phyloP scores from a whole-genome alignment of 331 rosid genomes.

The Quercus lobata region DNA sequence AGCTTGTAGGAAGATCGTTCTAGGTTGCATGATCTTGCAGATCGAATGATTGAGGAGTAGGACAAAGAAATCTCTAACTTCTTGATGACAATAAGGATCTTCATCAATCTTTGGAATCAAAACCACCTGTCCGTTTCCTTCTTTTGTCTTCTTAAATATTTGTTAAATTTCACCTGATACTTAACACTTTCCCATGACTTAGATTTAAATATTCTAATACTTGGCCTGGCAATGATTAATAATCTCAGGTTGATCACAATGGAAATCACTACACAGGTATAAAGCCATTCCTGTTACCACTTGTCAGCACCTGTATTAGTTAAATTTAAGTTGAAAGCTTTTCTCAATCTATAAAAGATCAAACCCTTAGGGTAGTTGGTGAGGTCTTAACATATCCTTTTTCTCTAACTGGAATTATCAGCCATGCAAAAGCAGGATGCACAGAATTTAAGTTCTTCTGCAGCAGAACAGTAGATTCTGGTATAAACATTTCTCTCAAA shows the following conservation, averaged over 20 bases:
- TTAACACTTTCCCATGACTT: neutral
- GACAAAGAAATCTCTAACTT: slow-evolving; percentile 82
- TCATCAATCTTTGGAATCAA: slow-evolving; percentile 66
- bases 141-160: slow-evolving; percentile 11
- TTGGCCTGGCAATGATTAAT: slow-evolving; percentile 16
- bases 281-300: slow-evolving; percentile 13
- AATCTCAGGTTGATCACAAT: slow-evolving; percentile 56
- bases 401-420: slow-evolving; percentile 38
- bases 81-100: slow-evolving; percentile 70
- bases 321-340: neutral
- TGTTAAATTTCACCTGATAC: slow-evolving; percentile 10
- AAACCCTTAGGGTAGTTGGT: slow-evolving; percentile 9
- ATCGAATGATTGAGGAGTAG: slow-evolving; percentile 84
- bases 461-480: slow-evolving; percentile 90
- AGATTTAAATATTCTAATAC: slow-evolving; percentile 16
- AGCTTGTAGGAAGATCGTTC: slow-evolving; percentile 72
- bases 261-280: slow-evolving; percentile 61
- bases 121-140: slow-evolving; percentile 44
- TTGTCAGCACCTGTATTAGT: neutral
- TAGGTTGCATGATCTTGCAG: slow-evolving; percentile 85
- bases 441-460: slow-evolving; percentile 50
- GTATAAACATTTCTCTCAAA: slow-evolving; percentile 37
- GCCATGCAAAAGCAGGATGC: slow-evolving; percentile 61
- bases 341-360: slow-evolving; percentile 1
- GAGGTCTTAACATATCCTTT: slow-evolving; percentile 10